Evolutionary conservation across 345 rosid species (phyloP).

Genomic region (Citrus hindsii): DNA sequence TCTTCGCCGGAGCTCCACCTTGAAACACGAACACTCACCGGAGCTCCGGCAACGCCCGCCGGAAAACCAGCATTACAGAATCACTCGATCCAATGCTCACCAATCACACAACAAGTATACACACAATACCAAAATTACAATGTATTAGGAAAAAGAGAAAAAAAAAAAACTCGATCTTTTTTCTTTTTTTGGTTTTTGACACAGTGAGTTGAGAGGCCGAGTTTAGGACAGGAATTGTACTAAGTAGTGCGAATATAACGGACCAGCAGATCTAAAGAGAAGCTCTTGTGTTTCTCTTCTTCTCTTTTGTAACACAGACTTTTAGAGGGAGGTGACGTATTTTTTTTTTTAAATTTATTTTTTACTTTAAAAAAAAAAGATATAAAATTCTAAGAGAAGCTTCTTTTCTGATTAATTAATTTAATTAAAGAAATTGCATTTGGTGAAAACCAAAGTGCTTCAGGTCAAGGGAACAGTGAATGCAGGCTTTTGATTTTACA

Average conservation of each 20-base stretch:
- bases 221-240: not conserved
- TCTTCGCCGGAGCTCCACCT: constrained; percentile 29
- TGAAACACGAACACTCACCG: constrained; percentile 19
- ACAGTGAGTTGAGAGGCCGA: not conserved
- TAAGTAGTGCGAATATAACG: constrained; percentile 7
- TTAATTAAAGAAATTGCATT: not conserved
- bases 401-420: constrained; percentile 15
- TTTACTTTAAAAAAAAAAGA: not conserved
- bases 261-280: constrained; percentile 47
- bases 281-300: not conserved
- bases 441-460: constrained; percentile 2
- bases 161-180: not conserved
- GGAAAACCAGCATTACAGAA: constrained; percentile 30
- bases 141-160: not conserved
- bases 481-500: constrained; percentile 6
- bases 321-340: constrained; percentile 19
- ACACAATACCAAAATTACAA: not conserved
- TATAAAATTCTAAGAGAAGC: constrained; percentile 19
- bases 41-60: constrained; percentile 24
- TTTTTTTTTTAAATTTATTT: not conserved
- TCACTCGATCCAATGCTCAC: constrained; percentile 25
- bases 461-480: constrained; percentile 22
- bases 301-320: constrained; percentile 1
- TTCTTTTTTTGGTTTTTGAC: not conserved
- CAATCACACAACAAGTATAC: not conserved